Conservation (phyloP, 2,329 filamentous ascomycete species). For the Penicillium sp. region DNA sequence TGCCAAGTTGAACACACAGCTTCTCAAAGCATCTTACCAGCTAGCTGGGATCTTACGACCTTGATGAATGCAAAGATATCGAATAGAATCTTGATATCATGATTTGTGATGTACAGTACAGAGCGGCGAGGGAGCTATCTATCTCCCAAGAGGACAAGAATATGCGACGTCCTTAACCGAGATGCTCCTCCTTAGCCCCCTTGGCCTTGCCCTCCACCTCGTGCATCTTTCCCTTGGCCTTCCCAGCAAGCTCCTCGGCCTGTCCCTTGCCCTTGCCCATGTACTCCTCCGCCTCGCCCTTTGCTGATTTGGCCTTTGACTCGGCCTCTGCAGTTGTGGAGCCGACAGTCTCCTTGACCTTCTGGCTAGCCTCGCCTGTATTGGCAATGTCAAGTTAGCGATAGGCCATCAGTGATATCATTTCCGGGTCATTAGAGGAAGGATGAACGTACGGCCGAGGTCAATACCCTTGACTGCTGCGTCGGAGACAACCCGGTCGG, state of each 20-base stretch:
- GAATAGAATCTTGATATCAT: constrained; percentile 3
- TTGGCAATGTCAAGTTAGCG: constrained; percentile 7
- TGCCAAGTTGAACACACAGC: constrained; percentile 45
- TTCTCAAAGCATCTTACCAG: neutral
- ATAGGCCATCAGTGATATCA: neutral
- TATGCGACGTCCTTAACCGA: constrained; percentile 7
- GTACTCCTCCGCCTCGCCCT: constrained; percentile 5
- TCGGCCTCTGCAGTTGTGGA: constrained; percentile 51
- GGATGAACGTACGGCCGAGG: constrained; percentile 56
- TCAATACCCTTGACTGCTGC: constrained; percentile 64
- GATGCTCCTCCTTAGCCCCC: constrained; percentile 21
- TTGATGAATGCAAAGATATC: neutral
- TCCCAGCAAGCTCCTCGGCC: constrained; percentile 5
- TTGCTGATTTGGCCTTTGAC: constrained; percentile 41
- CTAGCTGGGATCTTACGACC: neutral
- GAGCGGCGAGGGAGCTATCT: neutral
- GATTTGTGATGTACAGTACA: constrained; percentile 6
- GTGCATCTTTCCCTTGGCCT: constrained; percentile 20
- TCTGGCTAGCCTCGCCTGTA: constrained; percentile 54
- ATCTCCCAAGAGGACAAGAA: neutral
- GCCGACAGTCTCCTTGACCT: constrained; percentile 46
- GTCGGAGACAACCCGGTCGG: constrained; percentile 58
- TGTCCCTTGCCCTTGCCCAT: constrained; percentile 8
- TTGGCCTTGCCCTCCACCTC: constrained; percentile 32
- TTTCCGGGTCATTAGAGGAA: neutral